These are phyloP conservation scores for Xylaria scruposa DNA, from an alignment of 495 filamentous ascomycete species.

Conservation along the genomic window DNA sequence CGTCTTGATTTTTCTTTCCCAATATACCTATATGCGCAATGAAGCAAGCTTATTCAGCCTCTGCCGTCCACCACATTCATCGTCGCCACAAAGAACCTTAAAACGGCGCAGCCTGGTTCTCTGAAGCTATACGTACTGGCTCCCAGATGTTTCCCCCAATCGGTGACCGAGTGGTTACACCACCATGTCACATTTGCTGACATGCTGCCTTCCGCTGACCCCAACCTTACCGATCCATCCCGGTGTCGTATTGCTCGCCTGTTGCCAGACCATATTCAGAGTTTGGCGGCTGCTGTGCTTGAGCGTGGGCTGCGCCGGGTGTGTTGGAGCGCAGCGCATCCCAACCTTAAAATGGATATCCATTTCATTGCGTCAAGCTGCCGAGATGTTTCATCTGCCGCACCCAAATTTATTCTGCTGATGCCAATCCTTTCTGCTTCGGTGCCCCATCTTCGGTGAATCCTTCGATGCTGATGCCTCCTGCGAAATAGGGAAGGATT, in stretches of 20 bases:
- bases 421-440: constrained; percentile 18
- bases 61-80: neutral
- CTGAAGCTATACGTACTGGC: neutral
- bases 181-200: constrained; percentile 22
- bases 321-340: neutral
- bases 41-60: constrained; percentile 17
- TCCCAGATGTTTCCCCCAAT: constrained; percentile 15
- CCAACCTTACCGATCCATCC: constrained; percentile 12
- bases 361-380: constrained; percentile 5
- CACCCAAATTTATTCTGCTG: constrained; percentile 10
- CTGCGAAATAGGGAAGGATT: constrained; percentile 22
- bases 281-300: neutral
- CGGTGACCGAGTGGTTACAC: constrained; percentile 30
- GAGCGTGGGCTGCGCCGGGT: neutral
- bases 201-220: constrained; percentile 15
- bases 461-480: constrained; percentile 27
- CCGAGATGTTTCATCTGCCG: constrained; percentile 15
- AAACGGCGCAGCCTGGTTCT: neutral
- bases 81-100: neutral
- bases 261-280: constrained; percentile 2
- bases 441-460: constrained; percentile 3
- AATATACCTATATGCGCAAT: neutral
- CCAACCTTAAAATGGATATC: neutral
- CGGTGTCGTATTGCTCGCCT: constrained; percentile 16
- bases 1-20: neutral